Evolutionary conservation across 345 rosid genomes (phyloP).

Genomic region (Hirschfeldia incana): DNA sequence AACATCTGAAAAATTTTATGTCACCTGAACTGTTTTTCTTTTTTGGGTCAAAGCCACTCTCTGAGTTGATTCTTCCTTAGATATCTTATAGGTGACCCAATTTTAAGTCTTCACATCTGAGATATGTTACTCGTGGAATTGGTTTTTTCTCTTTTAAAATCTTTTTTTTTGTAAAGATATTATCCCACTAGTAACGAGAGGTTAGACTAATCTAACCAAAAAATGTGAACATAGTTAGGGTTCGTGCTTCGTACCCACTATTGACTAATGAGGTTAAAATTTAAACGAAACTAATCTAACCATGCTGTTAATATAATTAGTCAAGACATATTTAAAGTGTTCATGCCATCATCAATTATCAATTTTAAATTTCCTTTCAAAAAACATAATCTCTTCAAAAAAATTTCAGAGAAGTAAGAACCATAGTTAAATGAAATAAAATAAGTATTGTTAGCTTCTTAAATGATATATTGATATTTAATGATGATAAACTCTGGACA

Average conservation of each 20-base stretch:
- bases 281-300: neutral
- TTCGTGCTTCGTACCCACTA: constrained; percentile 33
- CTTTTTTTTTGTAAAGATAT: neutral
- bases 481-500: neutral
- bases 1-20: constrained; percentile 1
- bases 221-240: constrained; percentile 21
- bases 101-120: constrained; percentile 1
- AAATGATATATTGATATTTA: neutral
- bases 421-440: neutral
- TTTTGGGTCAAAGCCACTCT: constrained; percentile 13
- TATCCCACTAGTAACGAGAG: constrained; percentile 26
- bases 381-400: neutral
- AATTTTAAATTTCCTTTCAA: neutral
- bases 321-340: neutral
- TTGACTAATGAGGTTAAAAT: constrained; percentile 9
- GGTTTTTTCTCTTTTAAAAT: neutral
- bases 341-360: neutral
- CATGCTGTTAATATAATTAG: neutral
- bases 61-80: neutral
- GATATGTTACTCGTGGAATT: neutral
- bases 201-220: neutral
- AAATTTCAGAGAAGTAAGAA: neutral
- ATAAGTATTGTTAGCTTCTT: neutral
- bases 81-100: constrained; percentile 5
- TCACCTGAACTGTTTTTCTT: neutral